Evolutionary conservation across 331 rosid species (phyloP), one percentile per base, ranked within the genome.

Genomic region (Dryas integrifolia): DNA sequence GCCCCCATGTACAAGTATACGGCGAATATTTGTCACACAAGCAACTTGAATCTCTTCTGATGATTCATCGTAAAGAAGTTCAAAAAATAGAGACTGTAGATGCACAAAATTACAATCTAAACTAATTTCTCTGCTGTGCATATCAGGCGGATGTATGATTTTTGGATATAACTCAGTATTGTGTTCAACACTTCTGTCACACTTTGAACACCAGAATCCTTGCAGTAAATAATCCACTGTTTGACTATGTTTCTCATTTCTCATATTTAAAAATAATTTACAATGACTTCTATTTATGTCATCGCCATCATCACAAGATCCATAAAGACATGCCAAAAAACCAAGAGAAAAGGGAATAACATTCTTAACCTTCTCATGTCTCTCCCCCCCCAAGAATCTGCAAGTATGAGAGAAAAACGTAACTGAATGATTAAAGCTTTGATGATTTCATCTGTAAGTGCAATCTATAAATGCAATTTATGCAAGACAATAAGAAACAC

Each of bases 121-220:
- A 69, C 58, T 80, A 72, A 79, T 59, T 78, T 82, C 83, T 60
- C 38, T 78, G 57, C 72, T 70, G 82, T 70, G 73, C 43, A 53
- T 71, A 70, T 76, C 84, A 48, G 80, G 82, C 48, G 40, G 87
- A 45, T 6, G 18, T 55, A 81, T 75, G 69, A 83, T 74, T 26
- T 63, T 80, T 77, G 83, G 83, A 80, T 58, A 79, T 58, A 72
- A 61, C 48, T 77, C 76, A n/a, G 47, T 70, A 71, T 77, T 81
- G 72, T 63, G 69, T 64, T 59, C 78, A 65, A 80, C 63, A 58
- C 68, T 82, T 77, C 47, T 73, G 70, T 91, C 95, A 70, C 98
- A 94, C 81, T 89, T 88, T 39, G 96, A 89, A 88, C 98, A 94
- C 87, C 84, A 84, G 85, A 94, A 89, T 59, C 95, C 92, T 83